Evolutionary conservation across 2,329 filamentous ascomycete species (phyloP).

Genomic region (Tolypocladium paradoxum): DNA sequence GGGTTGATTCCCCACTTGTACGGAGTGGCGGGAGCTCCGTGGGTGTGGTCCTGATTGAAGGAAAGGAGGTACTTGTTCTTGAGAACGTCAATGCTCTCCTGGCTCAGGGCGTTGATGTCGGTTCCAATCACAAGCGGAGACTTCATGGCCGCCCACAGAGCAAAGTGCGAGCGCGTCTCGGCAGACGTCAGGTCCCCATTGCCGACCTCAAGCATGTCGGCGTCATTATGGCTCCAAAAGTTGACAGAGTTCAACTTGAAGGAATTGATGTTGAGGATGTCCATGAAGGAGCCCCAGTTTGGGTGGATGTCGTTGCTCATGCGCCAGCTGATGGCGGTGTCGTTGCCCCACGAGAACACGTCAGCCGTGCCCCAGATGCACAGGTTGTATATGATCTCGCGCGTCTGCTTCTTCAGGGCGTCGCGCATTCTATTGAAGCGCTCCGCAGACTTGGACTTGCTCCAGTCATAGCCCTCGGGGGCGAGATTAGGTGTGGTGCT

Average conservation of each 20-base stretch:
- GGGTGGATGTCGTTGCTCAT: constrained; percentile 32
- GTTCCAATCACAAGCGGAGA: constrained; percentile 38
- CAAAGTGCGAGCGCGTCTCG: constrained; percentile 39
- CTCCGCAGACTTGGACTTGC: constrained; percentile 19
- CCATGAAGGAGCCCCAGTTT: constrained; percentile 20
- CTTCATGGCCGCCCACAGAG: constrained; percentile 40
- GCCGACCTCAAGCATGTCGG: constrained; percentile 40
- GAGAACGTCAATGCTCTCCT: constrained; percentile 27
- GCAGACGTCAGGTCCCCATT: constrained; percentile 31
- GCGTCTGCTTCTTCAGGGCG: constrained; percentile 31
- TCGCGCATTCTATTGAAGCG: constrained; percentile 42
- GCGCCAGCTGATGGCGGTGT: constrained; percentile 35
- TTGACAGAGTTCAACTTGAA: constrained; percentile 31
- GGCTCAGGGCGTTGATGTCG: constrained; percentile 22
- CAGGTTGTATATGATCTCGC: constrained; percentile 38
- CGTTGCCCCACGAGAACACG: constrained; percentile 38
- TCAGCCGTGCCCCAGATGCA: constrained; percentile 43
- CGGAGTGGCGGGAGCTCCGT: constrained; percentile 30
- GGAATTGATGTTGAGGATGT: constrained; percentile 37
- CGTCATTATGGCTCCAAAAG: constrained; percentile 40
- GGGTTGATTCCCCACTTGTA: constrained; percentile 38
- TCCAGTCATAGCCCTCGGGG: constrained; percentile 12
- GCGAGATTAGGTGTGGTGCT: constrained; percentile 2
- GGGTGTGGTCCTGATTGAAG: constrained; percentile 34
- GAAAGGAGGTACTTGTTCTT: constrained; percentile 27